phyloP scores from a whole-genome alignment of 1,139 yeast species.

The Pichia sp. region DNA sequence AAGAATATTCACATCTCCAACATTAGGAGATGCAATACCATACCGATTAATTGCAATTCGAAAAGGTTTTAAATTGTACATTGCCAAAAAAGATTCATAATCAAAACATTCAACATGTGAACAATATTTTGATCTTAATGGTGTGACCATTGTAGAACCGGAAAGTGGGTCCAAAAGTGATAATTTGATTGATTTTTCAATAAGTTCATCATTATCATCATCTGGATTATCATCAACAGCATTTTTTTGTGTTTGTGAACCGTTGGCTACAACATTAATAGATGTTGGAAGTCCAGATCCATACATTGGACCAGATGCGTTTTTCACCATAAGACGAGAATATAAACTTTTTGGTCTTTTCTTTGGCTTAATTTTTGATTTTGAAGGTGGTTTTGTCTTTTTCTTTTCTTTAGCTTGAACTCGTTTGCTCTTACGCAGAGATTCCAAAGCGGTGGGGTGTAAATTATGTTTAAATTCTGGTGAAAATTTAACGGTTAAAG shows the following conservation, averaged over 20 bases:
- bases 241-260: too few relatives aligned
- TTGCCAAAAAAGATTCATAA: conserved; percentile 24
- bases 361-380: not conserved
- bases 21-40: conserved; percentile 9
- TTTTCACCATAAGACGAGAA: conserved; percentile 9
- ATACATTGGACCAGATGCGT: too few relatives aligned
- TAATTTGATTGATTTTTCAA: conserved; percentile 24
- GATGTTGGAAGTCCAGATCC: not conserved
- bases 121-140: conserved; percentile 26
- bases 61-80: conserved; percentile 27
- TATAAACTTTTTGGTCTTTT: conserved; percentile 10
- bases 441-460: not conserved
- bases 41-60: conserved; percentile 21
- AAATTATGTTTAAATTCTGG: not conserved
- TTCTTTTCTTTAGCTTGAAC: not conserved
- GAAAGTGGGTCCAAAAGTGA: conserved; percentile 29
- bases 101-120: conserved; percentile 32
- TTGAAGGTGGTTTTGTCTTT: not conserved
- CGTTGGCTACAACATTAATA: too few relatives aligned
- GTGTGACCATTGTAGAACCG: conserved; percentile 24
- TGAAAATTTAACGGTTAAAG: not conserved
- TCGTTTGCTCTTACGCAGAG: not conserved
- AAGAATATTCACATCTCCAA: conserved; percentile 19
- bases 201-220: conserved; percentile 25
- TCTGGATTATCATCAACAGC: too few relatives aligned